Evolutionary conservation across 208 protist species (phyloP).

Genomic region (Trypanosoma lewisi): DNA sequence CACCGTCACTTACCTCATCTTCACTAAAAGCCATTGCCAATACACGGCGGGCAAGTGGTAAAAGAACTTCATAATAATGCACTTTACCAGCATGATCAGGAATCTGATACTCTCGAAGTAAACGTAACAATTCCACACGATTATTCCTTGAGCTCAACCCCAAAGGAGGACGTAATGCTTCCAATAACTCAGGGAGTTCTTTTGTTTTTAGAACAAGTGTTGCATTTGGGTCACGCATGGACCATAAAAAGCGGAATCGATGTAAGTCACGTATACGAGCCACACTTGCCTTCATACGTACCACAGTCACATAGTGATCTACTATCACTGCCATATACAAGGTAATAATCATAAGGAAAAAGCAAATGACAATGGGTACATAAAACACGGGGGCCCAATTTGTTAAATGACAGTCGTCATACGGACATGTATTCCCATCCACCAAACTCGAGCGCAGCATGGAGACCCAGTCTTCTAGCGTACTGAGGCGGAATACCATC

Average conservation of each 20-base stretch:
- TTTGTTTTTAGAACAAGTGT: conserved; percentile 59
- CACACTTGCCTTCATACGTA: conserved; percentile 67
- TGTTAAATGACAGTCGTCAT: conserved; percentile 50
- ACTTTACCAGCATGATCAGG: conserved; percentile 76
- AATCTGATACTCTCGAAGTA: conserved; percentile 88
- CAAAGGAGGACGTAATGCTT: conserved; percentile 80
- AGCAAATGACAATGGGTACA: conserved; percentile 76
- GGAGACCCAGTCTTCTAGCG: conserved; percentile 84
- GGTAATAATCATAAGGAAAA: conserved; percentile 67
- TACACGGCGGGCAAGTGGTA: conserved; percentile 79
- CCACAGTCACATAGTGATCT: conserved; percentile 76
- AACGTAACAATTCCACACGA: conserved; percentile 71
- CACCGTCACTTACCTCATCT: conserved; percentile 39
- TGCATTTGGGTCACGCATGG: conserved; percentile 68
- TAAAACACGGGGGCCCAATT: conserved; percentile 88
- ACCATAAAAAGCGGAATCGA: conserved; percentile 78
- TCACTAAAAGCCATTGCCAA: conserved; percentile 78
- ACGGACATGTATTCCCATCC: conserved; percentile 45
- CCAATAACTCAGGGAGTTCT: conserved; percentile 67
- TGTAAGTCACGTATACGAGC: conserved; percentile 72
- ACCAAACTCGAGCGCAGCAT: conserved; percentile 80
- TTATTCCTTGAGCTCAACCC: conserved; percentile 68
- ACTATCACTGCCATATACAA: conserved; percentile 86
- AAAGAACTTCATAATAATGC: conserved; percentile 86
- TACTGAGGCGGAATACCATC: conserved; percentile 86